phyloP scores from a whole-genome alignment of 352 stramenopile species.

The Phytopythium helicoides region DNA sequence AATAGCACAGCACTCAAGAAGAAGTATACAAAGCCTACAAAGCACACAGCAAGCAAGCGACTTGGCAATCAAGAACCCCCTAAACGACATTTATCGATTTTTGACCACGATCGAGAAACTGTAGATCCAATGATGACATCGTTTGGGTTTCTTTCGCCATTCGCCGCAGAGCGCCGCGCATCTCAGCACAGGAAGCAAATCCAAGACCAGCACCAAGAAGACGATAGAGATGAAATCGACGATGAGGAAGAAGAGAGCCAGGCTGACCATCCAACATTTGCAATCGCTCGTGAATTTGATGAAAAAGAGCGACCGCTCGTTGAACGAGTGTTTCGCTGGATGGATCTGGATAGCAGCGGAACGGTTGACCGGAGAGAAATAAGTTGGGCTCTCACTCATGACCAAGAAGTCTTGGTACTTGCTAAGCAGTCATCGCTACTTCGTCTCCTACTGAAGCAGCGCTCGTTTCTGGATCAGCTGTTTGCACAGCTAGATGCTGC shows the following conservation, averaged over 20 bases:
- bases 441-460: conserved; percentile 56
- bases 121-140: conserved; percentile 17
- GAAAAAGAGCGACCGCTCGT: conserved; percentile 35
- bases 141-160: conserved; percentile 24
- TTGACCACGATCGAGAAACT: conserved; percentile 12
- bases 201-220: conserved; percentile 1
- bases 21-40: conserved; percentile 4
- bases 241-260: conserved; percentile 4
- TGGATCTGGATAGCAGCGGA: conserved; percentile 64
- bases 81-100: conserved; percentile 3
- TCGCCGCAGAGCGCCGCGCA: conserved; percentile 4
- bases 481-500: conserved; percentile 14
- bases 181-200: neutral
- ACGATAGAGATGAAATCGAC: neutral
- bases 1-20: neutral
- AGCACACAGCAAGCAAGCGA: too few species aligned
- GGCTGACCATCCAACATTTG: neutral
- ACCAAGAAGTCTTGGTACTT: conserved; percentile 49
- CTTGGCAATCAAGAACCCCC: conserved; percentile 11
- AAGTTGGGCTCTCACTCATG: conserved; percentile 57
- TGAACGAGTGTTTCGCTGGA: conserved; percentile 46
- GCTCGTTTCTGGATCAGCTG: conserved; percentile 22
- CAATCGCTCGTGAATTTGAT: conserved; percentile 20
- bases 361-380: conserved; percentile 66
- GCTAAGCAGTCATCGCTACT: conserved; percentile 47